Percentiles rank a stretch among this genome's conserved stretches.
These are phyloP conservation scores for Aspergillus thermomutatus DNA, from an alignment of 2,329 filamentous ascomycete genomes.

Conservation along the genomic window DNA sequence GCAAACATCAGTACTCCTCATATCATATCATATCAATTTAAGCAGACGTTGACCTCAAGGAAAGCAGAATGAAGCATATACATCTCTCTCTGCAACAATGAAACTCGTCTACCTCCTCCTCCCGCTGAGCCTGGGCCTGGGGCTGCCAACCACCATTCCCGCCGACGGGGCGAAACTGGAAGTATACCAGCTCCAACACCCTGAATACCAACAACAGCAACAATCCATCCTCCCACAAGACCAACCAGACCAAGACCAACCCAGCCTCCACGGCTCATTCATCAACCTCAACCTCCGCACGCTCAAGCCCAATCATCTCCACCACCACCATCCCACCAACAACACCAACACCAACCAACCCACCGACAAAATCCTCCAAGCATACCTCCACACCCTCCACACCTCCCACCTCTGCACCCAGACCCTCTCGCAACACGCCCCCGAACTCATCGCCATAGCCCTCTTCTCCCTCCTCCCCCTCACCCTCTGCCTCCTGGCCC, in stretches of 20 bases:
- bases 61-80: background rate
- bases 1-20: background rate
- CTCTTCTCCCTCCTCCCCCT: slow-evolving; percentile 10
- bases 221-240: background rate
- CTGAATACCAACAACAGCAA: background rate
- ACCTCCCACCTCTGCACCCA: background rate
- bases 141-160: background rate
- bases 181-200: background rate
- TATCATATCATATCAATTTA: background rate
- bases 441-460: slow-evolving; percentile 2
- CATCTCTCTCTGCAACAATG: background rate
- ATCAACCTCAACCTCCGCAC: background rate
- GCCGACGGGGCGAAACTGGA: background rate
- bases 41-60: background rate
- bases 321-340: background rate
- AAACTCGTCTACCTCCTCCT: background rate
- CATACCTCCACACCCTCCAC: slow-evolving; percentile 2
- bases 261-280: background rate
- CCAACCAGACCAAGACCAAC: background rate
- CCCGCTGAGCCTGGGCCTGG: background rate
- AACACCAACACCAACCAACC: background rate
- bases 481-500: slow-evolving; percentile 4
- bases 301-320: background rate
- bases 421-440: slow-evolving; percentile 1
- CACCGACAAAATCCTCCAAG: background rate